These are phyloP conservation scores for Didymosphaeria variabile DNA, from an alignment of 2,329 filamentous ascomycete genomes.

Conservation along the genomic window DNA sequence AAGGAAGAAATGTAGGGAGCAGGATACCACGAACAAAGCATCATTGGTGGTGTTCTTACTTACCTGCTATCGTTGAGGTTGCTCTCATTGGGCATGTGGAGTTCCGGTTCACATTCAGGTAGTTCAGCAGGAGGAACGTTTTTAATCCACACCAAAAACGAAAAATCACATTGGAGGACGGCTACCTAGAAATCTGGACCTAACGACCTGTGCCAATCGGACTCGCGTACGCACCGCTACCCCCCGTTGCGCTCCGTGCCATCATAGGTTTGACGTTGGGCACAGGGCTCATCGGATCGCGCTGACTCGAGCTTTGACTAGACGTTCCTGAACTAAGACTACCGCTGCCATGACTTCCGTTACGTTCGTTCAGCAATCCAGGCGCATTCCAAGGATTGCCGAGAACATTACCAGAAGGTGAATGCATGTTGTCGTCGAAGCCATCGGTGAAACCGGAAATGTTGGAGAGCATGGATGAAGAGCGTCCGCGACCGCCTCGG, in stretches of 20 bases:
- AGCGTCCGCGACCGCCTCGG: constrained; percentile 56
- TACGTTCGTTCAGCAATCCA: constrained; percentile 48
- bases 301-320: constrained; percentile 49
- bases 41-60: no score
- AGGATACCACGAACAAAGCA: no score
- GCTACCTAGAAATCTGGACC: constrained; percentile 21
- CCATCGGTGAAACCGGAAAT: constrained; percentile 61
- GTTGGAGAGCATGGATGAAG: constrained; percentile 62
- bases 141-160: constrained; percentile 29
- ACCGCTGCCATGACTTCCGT: constrained; percentile 60
- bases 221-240: constrained; percentile 43
- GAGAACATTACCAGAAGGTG: constrained; percentile 37
- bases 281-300: constrained; percentile 51
- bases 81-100: neutral
- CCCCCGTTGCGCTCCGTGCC: constrained; percentile 42
- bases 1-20: no score
- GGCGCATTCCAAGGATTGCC: constrained; percentile 50
- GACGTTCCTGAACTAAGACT: constrained; percentile 55
- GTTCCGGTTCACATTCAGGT: neutral
- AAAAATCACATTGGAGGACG: constrained; percentile 36
- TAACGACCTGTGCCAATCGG: constrained; percentile 35
- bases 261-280: constrained; percentile 45
- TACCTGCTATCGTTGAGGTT: neutral
- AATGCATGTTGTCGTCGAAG: constrained; percentile 46
- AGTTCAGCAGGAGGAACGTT: neutral